Evolutionary conservation across 108 stramenopile species (phyloP).

Genomic region (Discostella pseudostelligera): DNA sequence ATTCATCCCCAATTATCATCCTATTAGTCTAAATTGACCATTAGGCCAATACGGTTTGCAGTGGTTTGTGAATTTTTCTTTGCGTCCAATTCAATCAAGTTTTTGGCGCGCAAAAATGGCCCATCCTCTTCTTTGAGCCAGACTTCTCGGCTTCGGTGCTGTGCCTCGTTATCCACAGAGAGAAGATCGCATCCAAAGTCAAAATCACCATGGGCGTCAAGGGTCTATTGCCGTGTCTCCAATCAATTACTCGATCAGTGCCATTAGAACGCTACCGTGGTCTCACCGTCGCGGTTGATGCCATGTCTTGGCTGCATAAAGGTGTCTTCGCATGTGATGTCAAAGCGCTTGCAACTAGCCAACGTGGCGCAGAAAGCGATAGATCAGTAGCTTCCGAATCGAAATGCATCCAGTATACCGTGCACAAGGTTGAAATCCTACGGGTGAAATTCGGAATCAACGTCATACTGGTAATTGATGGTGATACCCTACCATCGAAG

Average conservation of each 20-base stretch:
- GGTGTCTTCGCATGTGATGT: slow-evolving; percentile 52
- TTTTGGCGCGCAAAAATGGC: too few relatives aligned
- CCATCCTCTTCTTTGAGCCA: too few relatives aligned
- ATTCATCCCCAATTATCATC: too few relatives aligned
- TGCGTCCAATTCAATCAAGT: too few relatives aligned
- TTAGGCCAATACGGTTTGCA: too few relatives aligned
- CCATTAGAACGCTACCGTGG: slow-evolving; percentile 49
- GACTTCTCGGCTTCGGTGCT: too few relatives aligned
- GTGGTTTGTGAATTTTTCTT: too few relatives aligned
- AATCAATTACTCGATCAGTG: slow-evolving; percentile 41
- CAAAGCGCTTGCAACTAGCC: slow-evolving; percentile 36
- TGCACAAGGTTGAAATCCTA: slow-evolving; percentile 53
- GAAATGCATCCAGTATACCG: slow-evolving; percentile 51
- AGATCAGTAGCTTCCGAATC: slow-evolving; percentile 18
- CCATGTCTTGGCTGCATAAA: slow-evolving; percentile 59
- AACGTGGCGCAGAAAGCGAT: slow-evolving; percentile 14
- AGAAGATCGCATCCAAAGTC: background rate
- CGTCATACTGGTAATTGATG: slow-evolving; percentile 82
- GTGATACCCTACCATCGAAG: slow-evolving; percentile 70
- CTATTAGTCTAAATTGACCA: too few relatives aligned
- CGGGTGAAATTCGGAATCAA: slow-evolving; percentile 45
- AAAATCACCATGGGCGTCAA: slow-evolving; percentile 52
- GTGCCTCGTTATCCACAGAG: too few relatives aligned
- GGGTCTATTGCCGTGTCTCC: slow-evolving; percentile 51
- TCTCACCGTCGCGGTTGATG: slow-evolving; percentile 56